These are phyloP conservation scores for Neurospora terricola DNA, from an alignment of 495 filamentous ascomycete species.

Conservation along the genomic window DNA sequence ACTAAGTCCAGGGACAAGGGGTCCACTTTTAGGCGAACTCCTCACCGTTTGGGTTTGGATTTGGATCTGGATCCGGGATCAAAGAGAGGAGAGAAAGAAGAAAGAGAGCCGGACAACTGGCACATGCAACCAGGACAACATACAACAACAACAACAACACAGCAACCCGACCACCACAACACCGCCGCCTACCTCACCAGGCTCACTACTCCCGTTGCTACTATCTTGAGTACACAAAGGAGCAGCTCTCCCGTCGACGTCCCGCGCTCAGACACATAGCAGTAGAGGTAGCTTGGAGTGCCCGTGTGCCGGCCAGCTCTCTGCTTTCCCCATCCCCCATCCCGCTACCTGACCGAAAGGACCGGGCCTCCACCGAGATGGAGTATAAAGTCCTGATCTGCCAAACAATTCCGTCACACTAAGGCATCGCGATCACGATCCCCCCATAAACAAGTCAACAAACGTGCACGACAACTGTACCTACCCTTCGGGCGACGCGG, in stretches of 20 bases:
- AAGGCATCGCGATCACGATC: background rate
- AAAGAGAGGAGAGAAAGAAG: background rate
- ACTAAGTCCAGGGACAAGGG: background rate
- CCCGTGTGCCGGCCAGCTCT: background rate
- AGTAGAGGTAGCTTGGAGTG: background rate
- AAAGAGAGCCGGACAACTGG: background rate
- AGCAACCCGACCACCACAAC: background rate
- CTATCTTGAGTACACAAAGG: background rate
- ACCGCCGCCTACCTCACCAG: background rate
- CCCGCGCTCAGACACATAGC: background rate
- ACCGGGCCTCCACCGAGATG: background rate
- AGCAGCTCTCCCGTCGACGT: background rate
- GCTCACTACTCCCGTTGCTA: background rate
- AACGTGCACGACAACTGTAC: background rate
- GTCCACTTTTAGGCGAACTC: background rate
- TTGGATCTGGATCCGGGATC: background rate
- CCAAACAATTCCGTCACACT: background rate
- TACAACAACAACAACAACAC: background rate
- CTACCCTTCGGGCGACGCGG: background rate
- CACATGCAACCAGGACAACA: background rate
- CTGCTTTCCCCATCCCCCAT: background rate
- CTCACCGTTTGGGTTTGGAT: background rate
- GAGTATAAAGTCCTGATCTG: background rate
- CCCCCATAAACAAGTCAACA: background rate
- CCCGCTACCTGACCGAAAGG: background rate